Base-by-base conservation (phyloP, 768 basidiomycete genomes). In the Hortiboletus campestris region DNA sequence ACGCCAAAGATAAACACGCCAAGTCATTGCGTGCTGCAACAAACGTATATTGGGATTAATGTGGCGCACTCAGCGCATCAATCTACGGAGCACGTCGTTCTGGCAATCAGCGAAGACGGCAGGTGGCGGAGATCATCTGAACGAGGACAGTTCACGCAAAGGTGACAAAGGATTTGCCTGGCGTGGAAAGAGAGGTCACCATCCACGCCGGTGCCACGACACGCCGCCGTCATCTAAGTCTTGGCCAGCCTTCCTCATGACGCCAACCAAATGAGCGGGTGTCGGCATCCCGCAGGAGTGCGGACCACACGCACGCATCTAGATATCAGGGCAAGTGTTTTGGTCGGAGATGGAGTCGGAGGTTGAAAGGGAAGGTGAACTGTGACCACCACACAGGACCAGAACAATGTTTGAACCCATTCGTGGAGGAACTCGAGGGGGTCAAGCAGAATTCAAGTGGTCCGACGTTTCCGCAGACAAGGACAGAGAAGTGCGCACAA, bases 371-470 rank as follows among this genome's bases (percentile, higher is more conserved):
- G 17, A 8, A 47, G 28, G 28, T 28, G 40, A 6, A 19, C 29
- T 10, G 32, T 16, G 29, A 19, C 53, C 19, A 22, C 17, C n/a
- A 17, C 16, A 16, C 36, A 20, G 41, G 3, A 5, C 28, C 2
- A 34, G 36, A 13, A 10, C 45, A 10, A 40, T 92, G 90, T 92
- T 89, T 62, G 89, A 92, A 69, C 91, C 91, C 11, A 83, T 90
- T 38, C 82, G 91, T 49, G 91, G 89, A 42, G 91, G 91, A n/a
- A 94, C 91, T 20, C 84, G 91, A 54, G 91, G 91, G n/a, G 91
- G 91, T 3, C 89, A 91, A 63, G 91, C 86, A 46, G 89, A 93
- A 64, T 94, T 94, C 79, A 92, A 92, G 72, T 94, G 91, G 91
- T 68, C 88, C 12, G 92, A 94, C 63, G 91, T 91, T 9, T 87